phyloP scores from a whole-genome alignment of 1,139 yeast genomes.

The Diutina ranongensis region DNA sequence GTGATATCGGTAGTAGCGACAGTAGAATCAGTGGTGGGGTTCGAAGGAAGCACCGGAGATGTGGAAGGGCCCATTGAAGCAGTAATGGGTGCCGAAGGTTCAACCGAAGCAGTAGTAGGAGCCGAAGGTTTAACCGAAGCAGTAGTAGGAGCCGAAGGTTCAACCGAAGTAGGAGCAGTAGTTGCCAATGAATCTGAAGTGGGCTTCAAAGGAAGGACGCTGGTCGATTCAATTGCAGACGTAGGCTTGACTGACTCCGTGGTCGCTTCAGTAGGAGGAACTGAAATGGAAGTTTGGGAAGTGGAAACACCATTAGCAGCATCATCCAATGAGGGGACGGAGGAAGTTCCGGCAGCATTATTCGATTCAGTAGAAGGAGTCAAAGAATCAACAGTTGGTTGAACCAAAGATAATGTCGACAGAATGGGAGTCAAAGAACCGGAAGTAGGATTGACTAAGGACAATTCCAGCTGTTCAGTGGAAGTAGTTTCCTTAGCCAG shows the following conservation, averaged over 20 bases:
- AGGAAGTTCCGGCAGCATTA: not conserved
- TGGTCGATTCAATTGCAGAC: too few species aligned
- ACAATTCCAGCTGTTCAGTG: too few species aligned
- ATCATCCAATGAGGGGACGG: not conserved
- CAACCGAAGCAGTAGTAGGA: not conserved
- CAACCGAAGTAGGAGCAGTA: not conserved
- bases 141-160: not conserved
- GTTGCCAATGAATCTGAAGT: too few species aligned
- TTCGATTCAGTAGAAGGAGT: not conserved
- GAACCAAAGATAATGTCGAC: not conserved
- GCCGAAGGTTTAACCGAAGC: not conserved
- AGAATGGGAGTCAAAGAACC: too few species aligned
- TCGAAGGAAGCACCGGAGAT: too few species aligned
- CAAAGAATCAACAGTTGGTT: not conserved
- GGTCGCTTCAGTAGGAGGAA: too few species aligned
- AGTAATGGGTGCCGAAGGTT: not conserved
- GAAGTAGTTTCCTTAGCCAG: too few species aligned
- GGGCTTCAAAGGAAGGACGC: too few species aligned
- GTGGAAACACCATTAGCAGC: not conserved
- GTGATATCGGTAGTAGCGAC: not conserved
- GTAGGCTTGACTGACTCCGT: too few species aligned
- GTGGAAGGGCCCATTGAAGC: not conserved
- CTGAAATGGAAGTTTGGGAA: not conserved
- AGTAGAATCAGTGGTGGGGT: too few species aligned
- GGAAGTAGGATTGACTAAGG: too few species aligned